Evolutionary conservation across 257 asterid species (phyloP), one percentile per base, ranked within the genome.

Genomic region (Nicotiana tomentosiformis): DNA sequence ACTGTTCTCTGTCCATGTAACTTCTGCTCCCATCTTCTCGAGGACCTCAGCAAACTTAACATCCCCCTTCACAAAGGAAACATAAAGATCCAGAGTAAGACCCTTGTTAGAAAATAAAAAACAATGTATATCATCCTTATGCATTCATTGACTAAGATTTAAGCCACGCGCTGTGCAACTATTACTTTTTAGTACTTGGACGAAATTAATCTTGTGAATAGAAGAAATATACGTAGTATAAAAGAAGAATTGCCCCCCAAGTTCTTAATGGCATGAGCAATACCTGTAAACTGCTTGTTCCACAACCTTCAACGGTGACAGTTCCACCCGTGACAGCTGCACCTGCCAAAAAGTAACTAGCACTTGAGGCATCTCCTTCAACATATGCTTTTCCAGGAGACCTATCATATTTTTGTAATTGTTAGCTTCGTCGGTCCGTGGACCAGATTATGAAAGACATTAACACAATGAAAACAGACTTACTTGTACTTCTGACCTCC

Each of bases 311-410:
- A 81, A 94, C 99, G 2, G 98, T 89, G 81, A 89, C 66, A 43
- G 98, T 94, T 84, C 99, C 99, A 82, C 98, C 98, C 1, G 98
- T 96, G 83, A 93, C 86, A 79, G 99, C 98, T 66, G 99, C 99
- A 82, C 99, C 99, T 51, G 98, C 99, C 92, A 96, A 90, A 91
- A 96, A 96, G 92, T 96, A 96, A 86, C 99, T 96, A 82, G 99
- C 98, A 78, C 98, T 96, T n/a, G 98, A 96, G 82, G 99, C 99
- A 86, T 96, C 99, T 77, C 98, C 99, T 92, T 96, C 99, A 12
- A 96, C 99, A 61, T 87, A 94, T 76, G 97, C 95, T 61, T 94
- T 96, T 81, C 98, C 99, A 30, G 98, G 99, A 76, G 99, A 96
- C 87, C 99, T 96, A 43, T n/a, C 11, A 58, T 49, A 51, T 66